Conservation (phyloP, 2,329 filamentous ascomycete genomes). For the Trichoderma sp. region DNA sequence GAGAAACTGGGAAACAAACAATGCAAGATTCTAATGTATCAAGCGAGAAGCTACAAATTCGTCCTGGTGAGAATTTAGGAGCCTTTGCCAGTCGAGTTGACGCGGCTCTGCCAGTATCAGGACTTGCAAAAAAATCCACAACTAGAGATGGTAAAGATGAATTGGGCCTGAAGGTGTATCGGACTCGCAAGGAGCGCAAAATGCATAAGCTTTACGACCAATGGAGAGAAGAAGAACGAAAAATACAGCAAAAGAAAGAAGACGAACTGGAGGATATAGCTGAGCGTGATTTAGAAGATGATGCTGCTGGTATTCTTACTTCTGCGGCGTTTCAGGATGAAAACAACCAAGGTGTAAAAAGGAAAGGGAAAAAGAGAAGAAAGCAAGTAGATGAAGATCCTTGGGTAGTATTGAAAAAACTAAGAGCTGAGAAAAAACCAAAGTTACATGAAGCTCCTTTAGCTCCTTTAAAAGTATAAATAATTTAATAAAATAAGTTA, state of each 20-base stretch:
- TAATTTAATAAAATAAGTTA: constrained; percentile 6
- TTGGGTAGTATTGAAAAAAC: constrained; percentile 74
- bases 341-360: constrained; percentile 37
- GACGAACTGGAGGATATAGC: constrained; percentile 68
- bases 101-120: constrained; percentile 75
- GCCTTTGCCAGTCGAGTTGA: constrained; percentile 85
- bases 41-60: constrained; percentile 65
- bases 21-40: constrained; percentile 34
- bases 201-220: constrained; percentile 82
- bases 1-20: constrained; percentile 42
- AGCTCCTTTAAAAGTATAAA: constrained; percentile 56
- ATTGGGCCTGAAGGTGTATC: constrained; percentile 66
- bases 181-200: constrained; percentile 82
- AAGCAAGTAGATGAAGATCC: constrained; percentile 69
- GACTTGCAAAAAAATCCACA: constrained; percentile 64
- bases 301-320: constrained; percentile 50
- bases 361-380: constrained; percentile 43
- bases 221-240: constrained; percentile 69
- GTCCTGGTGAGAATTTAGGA: constrained; percentile 79
- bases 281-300: constrained; percentile 64
- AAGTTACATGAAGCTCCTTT: constrained; percentile 67
- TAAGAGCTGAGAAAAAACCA: constrained; percentile 60
- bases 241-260: constrained; percentile 65
- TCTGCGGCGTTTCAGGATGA: constrained; percentile 52
- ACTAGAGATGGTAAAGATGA: constrained; percentile 65